Conservation (phyloP, 305 asterid genomes). For the Fraxinus greggii region DNA sequence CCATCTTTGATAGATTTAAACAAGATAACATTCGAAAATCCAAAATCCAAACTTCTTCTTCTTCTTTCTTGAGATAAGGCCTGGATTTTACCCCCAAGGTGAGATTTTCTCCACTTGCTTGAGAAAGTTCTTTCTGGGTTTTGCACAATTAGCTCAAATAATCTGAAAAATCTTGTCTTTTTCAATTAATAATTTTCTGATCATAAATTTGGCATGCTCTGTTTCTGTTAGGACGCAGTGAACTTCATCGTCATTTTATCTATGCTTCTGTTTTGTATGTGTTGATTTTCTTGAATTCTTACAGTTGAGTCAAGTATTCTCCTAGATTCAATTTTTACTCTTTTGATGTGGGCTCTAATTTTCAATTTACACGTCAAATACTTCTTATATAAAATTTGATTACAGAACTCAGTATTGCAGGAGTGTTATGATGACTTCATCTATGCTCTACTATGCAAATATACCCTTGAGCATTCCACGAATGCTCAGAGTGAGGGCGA, state of each 20-base stretch:
- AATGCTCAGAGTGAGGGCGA: constrained; percentile 41
- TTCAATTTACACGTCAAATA: constrained; percentile 5
- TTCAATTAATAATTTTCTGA: neutral
- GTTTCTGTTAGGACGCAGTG: neutral
- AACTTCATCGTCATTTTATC: constrained; percentile 6
- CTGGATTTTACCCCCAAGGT: constrained; percentile 18
- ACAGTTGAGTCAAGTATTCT: constrained; percentile 16
- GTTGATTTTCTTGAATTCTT: constrained; percentile 5
- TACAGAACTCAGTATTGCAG: neutral
- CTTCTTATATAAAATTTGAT: neutral
- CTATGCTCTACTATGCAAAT: constrained; percentile 37
- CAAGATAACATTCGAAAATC: neutral
- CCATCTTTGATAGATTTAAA: neutral
- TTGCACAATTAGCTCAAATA: neutral
- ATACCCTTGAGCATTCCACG: constrained; percentile 29
- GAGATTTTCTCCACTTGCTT: neutral
- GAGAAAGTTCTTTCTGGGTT: constrained; percentile 14
- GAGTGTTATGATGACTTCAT: constrained; percentile 45
- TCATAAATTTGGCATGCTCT: neutral
- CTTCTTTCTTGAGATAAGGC: constrained; percentile 24
- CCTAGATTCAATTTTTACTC: neutral
- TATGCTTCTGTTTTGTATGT: constrained; percentile 15
- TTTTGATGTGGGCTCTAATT: neutral
- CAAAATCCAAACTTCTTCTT: constrained; percentile 20
- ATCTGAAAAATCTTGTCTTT: neutral